Base-by-base conservation (phyloP, 768 basidiomycete genomes). In the Epithele typhae region DNA sequence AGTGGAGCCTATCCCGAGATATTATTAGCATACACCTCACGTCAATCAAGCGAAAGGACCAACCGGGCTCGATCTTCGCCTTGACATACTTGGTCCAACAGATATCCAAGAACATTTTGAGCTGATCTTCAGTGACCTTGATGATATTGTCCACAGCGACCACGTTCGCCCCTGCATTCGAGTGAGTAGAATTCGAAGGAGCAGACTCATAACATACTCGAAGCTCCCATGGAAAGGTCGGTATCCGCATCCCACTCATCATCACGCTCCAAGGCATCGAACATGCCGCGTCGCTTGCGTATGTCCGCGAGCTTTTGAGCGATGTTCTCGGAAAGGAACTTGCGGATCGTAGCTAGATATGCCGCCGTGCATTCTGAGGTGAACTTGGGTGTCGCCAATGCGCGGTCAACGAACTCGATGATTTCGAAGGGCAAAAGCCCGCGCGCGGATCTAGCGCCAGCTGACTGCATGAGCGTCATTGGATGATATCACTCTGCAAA, bases 41-140 rank as follows among this genome's bases (percentile, higher is more conserved):
- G n/a, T n/a, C n/a, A n/a, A n/a, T n/a, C n/a, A n/a, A n/a, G n/a
- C n/a, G n/a, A n/a, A n/a, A 12, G 40, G 37, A 43, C 61, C 33
- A 43, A 87, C 91, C 91, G 47, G 96, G 96, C 68, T 98, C 96
- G 54, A 98, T 95, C 59, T 93, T 89, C 7, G 96, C 92, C 64
- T 87, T 91, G 25, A 92, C 85, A 61, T 96, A 98, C 64, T 89
- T 91, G 15, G 81, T 81, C 82, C 91, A 87, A 61, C 91, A 94
- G 32, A 88, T 72, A n/a, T 87, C 74, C 33, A 98, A 69, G 76
- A 98, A 98, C 6, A 67, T 69, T 36, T 70, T 74, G 1, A 99
- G 64, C 59, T 98, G 96, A 5, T 69, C 67, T 63, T 84, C 77
- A 0, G 95, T 95, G 18, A 97, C 92, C 64, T 93, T 94, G 37